A percentile compares a stretch with the other conserved stretches of the same genome.
Evolutionary conservation across 805 yeast genomes (phyloP).

Genomic region (Candida berthetii): DNA sequence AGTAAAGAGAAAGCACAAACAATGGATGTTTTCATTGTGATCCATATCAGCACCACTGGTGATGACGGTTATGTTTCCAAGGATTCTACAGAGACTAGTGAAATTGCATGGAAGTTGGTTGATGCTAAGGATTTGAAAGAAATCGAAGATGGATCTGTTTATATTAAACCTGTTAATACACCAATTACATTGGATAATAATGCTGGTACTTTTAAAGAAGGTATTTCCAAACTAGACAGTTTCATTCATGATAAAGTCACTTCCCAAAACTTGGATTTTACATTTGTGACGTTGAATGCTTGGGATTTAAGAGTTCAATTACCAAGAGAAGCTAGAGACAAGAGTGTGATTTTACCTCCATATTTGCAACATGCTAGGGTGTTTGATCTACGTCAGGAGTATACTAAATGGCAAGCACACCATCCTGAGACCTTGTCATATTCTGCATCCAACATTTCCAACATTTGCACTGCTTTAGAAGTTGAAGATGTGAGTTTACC

Average conservation of each 20-base stretch:
- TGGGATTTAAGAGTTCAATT: constrained; percentile 74
- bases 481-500: constrained; percentile 10
- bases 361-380: constrained; percentile 71
- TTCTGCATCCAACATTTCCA: constrained; percentile 20
- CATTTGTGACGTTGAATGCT: constrained; percentile 60
- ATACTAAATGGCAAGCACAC: constrained; percentile 61
- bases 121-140: constrained; percentile 45
- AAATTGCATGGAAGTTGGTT: constrained; percentile 60
- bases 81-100: constrained; percentile 65
- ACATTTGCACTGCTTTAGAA: constrained; percentile 22
- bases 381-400: constrained; percentile 74
- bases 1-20: no score
- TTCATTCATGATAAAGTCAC: constrained; percentile 39
- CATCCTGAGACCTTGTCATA: constrained; percentile 41
- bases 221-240: constrained; percentile 47
- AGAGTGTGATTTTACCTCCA: constrained; percentile 62
- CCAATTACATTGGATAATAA: constrained; percentile 59
- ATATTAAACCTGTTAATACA: constrained; percentile 57
- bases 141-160: constrained; percentile 34
- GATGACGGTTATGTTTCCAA: constrained; percentile 55
- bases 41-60: constrained; percentile 59
- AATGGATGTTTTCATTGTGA: constrained; percentile 48
- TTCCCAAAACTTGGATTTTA: constrained; percentile 41
- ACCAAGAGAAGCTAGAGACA: constrained; percentile 77
- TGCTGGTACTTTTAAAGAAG: constrained; percentile 58